These are phyloP conservation scores for Fusarium burgessii DNA, from an alignment of 2,329 filamentous ascomycete species.

Conservation along the genomic window DNA sequence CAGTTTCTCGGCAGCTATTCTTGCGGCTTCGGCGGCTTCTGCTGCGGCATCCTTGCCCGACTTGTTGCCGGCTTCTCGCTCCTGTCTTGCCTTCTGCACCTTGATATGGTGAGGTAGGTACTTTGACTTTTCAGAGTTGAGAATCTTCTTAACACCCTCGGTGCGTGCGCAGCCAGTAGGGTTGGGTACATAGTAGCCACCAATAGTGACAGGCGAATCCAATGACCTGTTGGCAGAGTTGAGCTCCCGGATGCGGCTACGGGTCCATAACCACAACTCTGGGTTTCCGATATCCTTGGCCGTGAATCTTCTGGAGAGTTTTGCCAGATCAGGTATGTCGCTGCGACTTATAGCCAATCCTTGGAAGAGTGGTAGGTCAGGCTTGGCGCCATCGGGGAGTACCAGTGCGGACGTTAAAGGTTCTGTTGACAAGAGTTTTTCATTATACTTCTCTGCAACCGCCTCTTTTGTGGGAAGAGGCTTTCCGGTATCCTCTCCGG, in stretches of 20 bases:
- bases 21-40: constrained; percentile 76
- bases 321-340: constrained; percentile 63
- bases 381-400: constrained; percentile 58
- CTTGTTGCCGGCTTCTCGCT: constrained; percentile 83
- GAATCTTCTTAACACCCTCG: constrained; percentile 93
- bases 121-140: constrained; percentile 97
- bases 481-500: constrained; percentile 25
- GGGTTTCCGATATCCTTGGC: constrained; percentile 61
- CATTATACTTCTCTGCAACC: constrained; percentile 58
- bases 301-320: constrained; percentile 62
- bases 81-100: constrained; percentile 90
- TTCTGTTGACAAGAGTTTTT: constrained; percentile 63
- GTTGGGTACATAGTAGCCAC: constrained; percentile 86
- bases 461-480: constrained; percentile 48
- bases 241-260: constrained; percentile 66
- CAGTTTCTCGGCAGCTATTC: constrained; percentile 81
- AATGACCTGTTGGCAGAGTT: constrained; percentile 55
- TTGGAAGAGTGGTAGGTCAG: constrained; percentile 61
- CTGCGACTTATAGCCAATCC: constrained; percentile 57
- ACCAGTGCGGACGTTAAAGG: constrained; percentile 59
- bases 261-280: constrained; percentile 68
- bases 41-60: constrained; percentile 74
- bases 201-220: constrained; percentile 59
- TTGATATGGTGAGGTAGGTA: constrained; percentile 98
- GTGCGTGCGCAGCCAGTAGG: constrained; percentile 87